Evolutionary conservation across 1,284 basidiomycete species (phyloP).

Genomic region (Wolfiporia cocos): DNA sequence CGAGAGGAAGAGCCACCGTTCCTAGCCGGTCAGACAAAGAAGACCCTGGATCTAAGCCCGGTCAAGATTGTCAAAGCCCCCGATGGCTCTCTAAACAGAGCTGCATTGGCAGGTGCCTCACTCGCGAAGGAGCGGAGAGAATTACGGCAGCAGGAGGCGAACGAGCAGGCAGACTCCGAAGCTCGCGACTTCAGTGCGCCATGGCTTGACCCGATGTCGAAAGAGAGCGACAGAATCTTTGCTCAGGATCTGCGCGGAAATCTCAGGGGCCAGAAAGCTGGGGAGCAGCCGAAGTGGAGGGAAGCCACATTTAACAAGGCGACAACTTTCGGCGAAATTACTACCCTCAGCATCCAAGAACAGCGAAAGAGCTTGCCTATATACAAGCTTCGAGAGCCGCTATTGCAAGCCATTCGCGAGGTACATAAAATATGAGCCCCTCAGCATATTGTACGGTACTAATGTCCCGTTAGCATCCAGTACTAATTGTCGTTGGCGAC

Average conservation of each 20-base stretch:
- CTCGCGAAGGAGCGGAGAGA: constrained; percentile 95
- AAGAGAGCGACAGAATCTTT: constrained; percentile 80
- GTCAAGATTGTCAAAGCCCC: constrained; percentile 97
- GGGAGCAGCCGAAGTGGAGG: constrained; percentile 88
- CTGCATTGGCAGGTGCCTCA: constrained; percentile 89
- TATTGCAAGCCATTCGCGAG: constrained; percentile 89
- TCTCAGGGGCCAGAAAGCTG: constrained; percentile 76
- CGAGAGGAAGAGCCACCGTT: constrained; percentile 97
- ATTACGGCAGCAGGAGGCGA: constrained; percentile 89
- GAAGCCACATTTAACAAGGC: constrained; percentile 93
- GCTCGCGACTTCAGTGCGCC: constrained; percentile 90
- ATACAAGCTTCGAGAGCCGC: constrained; percentile 89
- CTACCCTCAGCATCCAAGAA: constrained; percentile 87
- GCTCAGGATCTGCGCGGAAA: constrained; percentile 91
- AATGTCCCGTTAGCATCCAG: constrained; percentile 72
- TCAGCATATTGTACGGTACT: constrained; percentile 12
- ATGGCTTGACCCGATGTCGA: constrained; percentile 98
- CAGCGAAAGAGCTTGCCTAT: constrained; percentile 91
- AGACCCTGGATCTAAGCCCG: constrained; percentile 92
- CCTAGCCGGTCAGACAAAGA: constrained; percentile 93
- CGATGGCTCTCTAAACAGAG: constrained; percentile 92
- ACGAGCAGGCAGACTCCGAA: constrained; percentile 93
- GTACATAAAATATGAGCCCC: constrained; percentile 38
- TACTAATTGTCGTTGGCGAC: constrained; percentile 84
- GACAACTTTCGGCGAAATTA: constrained; percentile 95